These are phyloP conservation scores for Micractinium sp. DNA, from an alignment of 139 green algal species.

Conservation along the genomic window DNA sequence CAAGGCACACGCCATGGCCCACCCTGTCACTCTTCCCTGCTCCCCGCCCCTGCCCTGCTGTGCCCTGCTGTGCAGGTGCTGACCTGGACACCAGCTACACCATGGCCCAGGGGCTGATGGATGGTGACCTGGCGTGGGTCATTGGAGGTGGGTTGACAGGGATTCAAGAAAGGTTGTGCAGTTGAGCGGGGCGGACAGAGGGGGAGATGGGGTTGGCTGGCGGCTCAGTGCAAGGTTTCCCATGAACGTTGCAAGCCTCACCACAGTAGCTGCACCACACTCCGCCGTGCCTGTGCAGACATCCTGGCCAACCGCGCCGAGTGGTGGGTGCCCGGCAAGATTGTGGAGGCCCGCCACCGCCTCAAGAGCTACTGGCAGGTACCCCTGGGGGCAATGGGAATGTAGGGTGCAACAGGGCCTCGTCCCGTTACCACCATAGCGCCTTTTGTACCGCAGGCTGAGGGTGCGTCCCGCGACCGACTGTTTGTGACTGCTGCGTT, in stretches of 20 bases:
- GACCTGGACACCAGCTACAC: constrained; percentile 84
- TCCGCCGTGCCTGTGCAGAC: constrained; percentile 48
- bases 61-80: constrained; percentile 53
- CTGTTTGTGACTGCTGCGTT: too few relatives aligned
- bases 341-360: constrained; percentile 79
- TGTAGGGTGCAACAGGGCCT: too few relatives aligned
- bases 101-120: constrained; percentile 76
- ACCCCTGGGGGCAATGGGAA: too few relatives aligned
- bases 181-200: not conserved
- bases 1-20: too few relatives aligned
- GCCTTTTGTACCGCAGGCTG: not conserved
- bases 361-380: constrained; percentile 80
- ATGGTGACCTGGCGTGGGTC: constrained; percentile 70
- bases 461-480: constrained; percentile 73
- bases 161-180: not conserved
- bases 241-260: too few relatives aligned
- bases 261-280: too few relatives aligned
- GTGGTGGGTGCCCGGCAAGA: constrained; percentile 93
- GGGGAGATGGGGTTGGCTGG: too few relatives aligned
- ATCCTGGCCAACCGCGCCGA: constrained; percentile 82
- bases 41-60: not conserved
- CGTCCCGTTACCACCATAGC: too few relatives aligned
- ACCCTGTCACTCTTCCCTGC: not conserved
- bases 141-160: constrained; percentile 52
- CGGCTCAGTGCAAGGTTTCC: too few relatives aligned